These are phyloP conservation scores for Candolleomyces efflorescens DNA, from an alignment of 768 basidiomycete species.

Conservation along the genomic window DNA sequence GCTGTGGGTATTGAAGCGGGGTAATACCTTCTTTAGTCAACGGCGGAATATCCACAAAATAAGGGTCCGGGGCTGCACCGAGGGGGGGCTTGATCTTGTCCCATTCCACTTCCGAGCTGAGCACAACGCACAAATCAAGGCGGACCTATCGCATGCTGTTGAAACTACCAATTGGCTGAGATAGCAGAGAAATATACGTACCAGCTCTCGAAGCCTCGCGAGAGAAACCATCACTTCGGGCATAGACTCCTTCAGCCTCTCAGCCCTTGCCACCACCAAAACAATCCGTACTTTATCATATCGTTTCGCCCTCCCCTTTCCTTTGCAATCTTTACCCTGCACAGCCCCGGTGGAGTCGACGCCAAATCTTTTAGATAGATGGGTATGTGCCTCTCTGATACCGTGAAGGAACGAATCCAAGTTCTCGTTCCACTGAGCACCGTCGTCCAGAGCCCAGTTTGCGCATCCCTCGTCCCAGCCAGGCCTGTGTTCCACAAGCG, in stretches of 20 bases:
- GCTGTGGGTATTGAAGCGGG: slow-evolving; percentile 12
- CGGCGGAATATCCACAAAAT: slow-evolving; percentile 52
- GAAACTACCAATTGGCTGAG: not conserved
- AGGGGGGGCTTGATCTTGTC: slow-evolving; percentile 65
- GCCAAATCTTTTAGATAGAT: slow-evolving; percentile 17
- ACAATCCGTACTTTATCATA: slow-evolving; percentile 41
- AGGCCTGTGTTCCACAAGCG: slow-evolving; percentile 50
- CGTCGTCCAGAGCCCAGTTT: slow-evolving; percentile 46
- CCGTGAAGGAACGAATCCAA: slow-evolving; percentile 72
- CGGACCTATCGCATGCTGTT: slow-evolving; percentile 7
- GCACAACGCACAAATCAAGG: slow-evolving; percentile 53
- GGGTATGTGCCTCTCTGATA: slow-evolving; percentile 35
- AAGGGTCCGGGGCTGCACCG: slow-evolving; percentile 72
- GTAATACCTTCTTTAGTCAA: slow-evolving; percentile 51
- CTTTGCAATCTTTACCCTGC: slow-evolving; percentile 10
- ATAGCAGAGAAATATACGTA: slow-evolving; percentile 19
- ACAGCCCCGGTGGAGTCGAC: not conserved
- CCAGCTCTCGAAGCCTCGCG: slow-evolving; percentile 67
- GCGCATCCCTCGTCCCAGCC: slow-evolving; percentile 58
- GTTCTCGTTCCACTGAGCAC: slow-evolving; percentile 53
- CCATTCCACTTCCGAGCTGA: slow-evolving; percentile 67
- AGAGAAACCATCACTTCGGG: slow-evolving; percentile 69
- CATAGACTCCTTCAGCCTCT: slow-evolving; percentile 56
- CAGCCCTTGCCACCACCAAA: slow-evolving; percentile 63
- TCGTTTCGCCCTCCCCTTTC: slow-evolving; percentile 23